These are phyloP conservation scores for Hyphopichia burtonii DNA, from an alignment of 1,139 yeast species.

Conservation along the genomic window DNA sequence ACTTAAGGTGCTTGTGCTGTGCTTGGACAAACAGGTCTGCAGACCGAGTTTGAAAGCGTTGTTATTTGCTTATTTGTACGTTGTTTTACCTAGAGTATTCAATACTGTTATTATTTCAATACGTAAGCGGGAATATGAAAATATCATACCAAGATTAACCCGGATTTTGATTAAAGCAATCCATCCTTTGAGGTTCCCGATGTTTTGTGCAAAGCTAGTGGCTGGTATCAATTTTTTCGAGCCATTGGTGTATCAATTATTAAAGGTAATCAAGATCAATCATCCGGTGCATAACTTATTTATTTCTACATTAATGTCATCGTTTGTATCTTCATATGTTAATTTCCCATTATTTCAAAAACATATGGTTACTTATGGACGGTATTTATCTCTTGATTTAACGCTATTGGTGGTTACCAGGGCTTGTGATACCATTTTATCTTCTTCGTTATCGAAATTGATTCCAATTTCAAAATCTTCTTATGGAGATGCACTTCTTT, in stretches of 20 bases:
- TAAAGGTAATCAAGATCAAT: slow-evolving; percentile 11
- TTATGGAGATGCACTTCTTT: slow-evolving; percentile 29
- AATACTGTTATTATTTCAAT: slow-evolving; percentile 17
- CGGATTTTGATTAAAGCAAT: slow-evolving; percentile 20
- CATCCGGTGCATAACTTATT: slow-evolving; percentile 22
- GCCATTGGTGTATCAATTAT: slow-evolving; percentile 21
- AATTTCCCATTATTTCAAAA: slow-evolving; percentile 31
- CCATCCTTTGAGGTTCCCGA: slow-evolving; percentile 32
- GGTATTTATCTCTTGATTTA: slow-evolving; percentile 33
- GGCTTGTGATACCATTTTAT: slow-evolving; percentile 33
- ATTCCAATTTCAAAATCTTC: slow-evolving; percentile 13
- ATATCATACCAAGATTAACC: slow-evolving; percentile 14
- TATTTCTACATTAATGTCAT: slow-evolving; percentile 28
- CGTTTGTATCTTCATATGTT: slow-evolving; percentile 26
- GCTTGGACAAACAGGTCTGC: slow-evolving; percentile 13
- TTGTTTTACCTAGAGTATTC: slow-evolving; percentile 29
- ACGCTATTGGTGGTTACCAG: slow-evolving; percentile 36
- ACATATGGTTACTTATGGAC: slow-evolving; percentile 28
- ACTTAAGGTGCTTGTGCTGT: not conserved
- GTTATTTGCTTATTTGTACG: slow-evolving; percentile 33
- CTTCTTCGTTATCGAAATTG: slow-evolving; percentile 20
- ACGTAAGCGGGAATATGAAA: slow-evolving; percentile 16
- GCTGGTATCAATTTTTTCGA: slow-evolving; percentile 34
- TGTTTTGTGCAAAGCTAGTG: slow-evolving; percentile 29
- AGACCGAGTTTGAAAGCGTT: slow-evolving; percentile 32